Percentiles rank a stretch among this genome's conserved stretches.
phyloP scores from a whole-genome alignment of 495 filamentous ascomycete genomes.

The Trichoderma reesei region DNA sequence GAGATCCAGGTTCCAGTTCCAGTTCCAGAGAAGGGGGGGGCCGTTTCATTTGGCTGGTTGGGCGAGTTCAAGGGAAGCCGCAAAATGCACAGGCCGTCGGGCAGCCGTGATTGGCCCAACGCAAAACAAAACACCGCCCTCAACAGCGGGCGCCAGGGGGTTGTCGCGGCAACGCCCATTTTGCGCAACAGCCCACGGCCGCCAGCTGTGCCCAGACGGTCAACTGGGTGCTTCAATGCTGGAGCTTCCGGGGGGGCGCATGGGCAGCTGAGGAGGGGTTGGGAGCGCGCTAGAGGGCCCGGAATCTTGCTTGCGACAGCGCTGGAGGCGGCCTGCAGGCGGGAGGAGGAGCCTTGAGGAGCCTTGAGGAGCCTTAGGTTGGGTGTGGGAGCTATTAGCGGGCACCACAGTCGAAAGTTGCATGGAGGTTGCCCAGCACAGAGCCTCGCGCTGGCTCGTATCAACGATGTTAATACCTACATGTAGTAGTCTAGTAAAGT shows the following conservation, averaged over 20 bases:
- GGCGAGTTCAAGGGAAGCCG: slow-evolving; percentile 2
- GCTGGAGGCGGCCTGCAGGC: neutral
- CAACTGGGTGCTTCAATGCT: too few species aligned
- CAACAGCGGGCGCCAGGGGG: neutral
- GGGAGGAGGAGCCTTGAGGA: neutral
- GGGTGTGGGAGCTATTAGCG: too few species aligned
- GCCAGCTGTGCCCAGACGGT: too few species aligned
- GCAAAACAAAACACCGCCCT: slow-evolving; percentile 8
- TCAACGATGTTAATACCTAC: too few species aligned
- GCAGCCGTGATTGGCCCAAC: slow-evolving; percentile 6
- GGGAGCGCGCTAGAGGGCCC: neutral
- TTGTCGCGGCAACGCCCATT: slow-evolving; percentile 6
- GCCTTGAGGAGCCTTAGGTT: too few species aligned
- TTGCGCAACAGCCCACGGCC: too few species aligned
- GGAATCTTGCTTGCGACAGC: neutral
- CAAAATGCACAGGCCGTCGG: neutral
- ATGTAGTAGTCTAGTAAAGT: too few species aligned
- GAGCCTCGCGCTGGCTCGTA: too few species aligned
- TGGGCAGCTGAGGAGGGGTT: slow-evolving; percentile 1
- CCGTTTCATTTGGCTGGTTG: slow-evolving; percentile 2
- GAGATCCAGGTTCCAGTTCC: too few species aligned
- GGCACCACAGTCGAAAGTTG: too few species aligned
- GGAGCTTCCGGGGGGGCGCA: neutral
- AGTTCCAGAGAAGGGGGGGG: neutral
- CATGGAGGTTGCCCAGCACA: too few species aligned